Evolutionary conservation across 2,329 filamentous ascomycete species (phyloP).

Genomic region (Phoma herbarum): DNA sequence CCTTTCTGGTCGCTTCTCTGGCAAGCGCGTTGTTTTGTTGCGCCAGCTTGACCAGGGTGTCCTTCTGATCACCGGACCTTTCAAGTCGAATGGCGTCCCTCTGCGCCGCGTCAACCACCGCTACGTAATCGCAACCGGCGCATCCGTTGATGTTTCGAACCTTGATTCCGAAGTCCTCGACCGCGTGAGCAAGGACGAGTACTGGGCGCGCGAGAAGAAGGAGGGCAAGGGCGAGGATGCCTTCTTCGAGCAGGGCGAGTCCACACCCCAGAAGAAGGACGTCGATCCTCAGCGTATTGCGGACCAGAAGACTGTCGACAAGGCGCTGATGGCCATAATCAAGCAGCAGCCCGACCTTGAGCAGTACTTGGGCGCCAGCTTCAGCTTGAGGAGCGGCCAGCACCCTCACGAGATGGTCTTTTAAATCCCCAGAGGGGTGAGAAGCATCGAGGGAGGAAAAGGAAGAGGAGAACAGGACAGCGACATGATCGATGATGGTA

Average conservation of each 20-base stretch:
- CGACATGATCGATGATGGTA: conserved; percentile 23
- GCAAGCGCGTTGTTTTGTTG: conserved; percentile 98
- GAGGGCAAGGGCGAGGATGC: conserved; percentile 95
- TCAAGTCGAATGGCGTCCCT: conserved; percentile 99
- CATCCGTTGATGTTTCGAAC: conserved; percentile 81
- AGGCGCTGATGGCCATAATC: conserved; percentile 89
- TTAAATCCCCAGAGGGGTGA: conserved; percentile 54
- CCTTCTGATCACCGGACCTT: conserved; percentile 97
- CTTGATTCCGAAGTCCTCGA: conserved; percentile 75
- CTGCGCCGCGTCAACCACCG: conserved; percentile 90
- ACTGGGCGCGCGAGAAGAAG: conserved; percentile 95
- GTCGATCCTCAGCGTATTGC: conserved; percentile 87
- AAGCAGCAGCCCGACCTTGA: conserved; percentile 95
- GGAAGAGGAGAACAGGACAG: background rate
- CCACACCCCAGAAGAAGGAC: conserved; percentile 89
- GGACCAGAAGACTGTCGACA: conserved; percentile 98
- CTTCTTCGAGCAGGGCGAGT: conserved; percentile 97
- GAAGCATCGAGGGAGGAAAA: background rate
- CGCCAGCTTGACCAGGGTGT: conserved; percentile 96
- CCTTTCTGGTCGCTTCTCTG: conserved; percentile 97
- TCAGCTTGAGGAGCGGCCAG: conserved; percentile 98
- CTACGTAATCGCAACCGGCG: conserved; percentile 90
- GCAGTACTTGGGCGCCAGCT: conserved; percentile 91
- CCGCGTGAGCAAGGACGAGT: conserved; percentile 82
- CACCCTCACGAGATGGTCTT: conserved; percentile 99